Evolutionary conservation across 1,284 basidiomycete species (phyloP), one percentile per base, ranked within the genome.

Genomic region (Peniophora sp.): DNA sequence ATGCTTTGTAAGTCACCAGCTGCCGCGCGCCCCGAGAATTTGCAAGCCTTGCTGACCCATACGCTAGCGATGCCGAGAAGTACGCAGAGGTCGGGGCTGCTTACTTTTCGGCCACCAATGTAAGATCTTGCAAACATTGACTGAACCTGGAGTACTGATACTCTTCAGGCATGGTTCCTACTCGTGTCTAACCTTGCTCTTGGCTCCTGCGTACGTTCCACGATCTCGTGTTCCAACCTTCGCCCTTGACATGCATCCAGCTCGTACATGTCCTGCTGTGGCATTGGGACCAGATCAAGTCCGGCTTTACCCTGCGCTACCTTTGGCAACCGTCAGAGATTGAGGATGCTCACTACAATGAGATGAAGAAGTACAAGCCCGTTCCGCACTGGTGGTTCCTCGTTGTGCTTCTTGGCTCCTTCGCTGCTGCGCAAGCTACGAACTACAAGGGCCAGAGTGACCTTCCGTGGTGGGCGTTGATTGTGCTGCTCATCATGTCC

Each of bases 331-430:
- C 3, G 24, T 43, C 48, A 47, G 65, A 70, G 46, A 64, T 55
- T 34, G 62, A 69, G 24, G 73, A 75, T 54, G 68, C 71, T 6
- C 75, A 78, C 59, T 65, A 71, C 18, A 62, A 67, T 44, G 75
- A 78, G 62, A 81, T 81, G 78, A 74, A 76, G 64, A 58, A 70
- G n/a, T 82, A 82, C 62, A 65, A 66, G 24, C 75, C 79, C 49
- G 75, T 75, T 0, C 77, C 76, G 0, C 71, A 72, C 64, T 79
- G 75, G 73, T 81, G 79, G 77, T 83, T 80, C 62, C 59, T 72
- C 22, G 54, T 65, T 9, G 63, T 73, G 11, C 68, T 78, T 22
- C 54, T 67, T 11, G 64, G 47, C 17, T 70, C 72, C 23, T 69
- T 76, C 52, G 67, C 69, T 1, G 74, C 74, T 65, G 73, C 71